These are phyloP conservation scores for Microcos paniculata DNA, from an alignment of 345 rosid species.

Conservation along the genomic window DNA sequence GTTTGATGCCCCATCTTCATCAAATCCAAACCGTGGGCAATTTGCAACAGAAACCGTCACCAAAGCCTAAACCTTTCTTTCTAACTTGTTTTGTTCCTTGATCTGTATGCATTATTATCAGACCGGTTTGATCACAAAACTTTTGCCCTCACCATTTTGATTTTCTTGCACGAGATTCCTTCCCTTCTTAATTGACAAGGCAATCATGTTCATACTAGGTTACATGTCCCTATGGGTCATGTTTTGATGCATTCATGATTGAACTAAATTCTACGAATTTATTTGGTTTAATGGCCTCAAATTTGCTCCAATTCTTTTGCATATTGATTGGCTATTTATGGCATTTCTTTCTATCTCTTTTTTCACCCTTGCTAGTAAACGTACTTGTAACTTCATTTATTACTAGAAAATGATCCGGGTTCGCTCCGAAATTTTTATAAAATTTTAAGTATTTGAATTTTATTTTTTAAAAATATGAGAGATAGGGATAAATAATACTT, in stretches of 20 bases:
- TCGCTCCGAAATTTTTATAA: too few species aligned
- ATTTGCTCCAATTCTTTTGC: background rate
- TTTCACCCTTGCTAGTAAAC: too few species aligned
- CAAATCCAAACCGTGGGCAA: background rate
- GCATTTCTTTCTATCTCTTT: too few species aligned
- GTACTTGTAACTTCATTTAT: too few species aligned
- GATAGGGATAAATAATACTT: too few species aligned
- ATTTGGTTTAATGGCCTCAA: too few species aligned
- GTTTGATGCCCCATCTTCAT: slow-evolving; percentile 1
- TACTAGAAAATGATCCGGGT: too few species aligned
- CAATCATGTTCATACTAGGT: background rate
- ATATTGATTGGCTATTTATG: background rate
- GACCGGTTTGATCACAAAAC: background rate
- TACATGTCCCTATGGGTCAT: background rate
- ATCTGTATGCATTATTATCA: background rate
- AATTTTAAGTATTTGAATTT: too few species aligned
- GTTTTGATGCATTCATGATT: background rate
- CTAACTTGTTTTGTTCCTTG: background rate
- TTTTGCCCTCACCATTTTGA: background rate
- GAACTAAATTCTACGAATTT: background rate
- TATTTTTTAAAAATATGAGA: too few species aligned
- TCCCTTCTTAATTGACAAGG: background rate
- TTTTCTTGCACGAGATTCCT: background rate
- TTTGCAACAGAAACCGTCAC: background rate
- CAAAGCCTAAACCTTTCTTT: background rate